Evolutionary conservation across 2,329 filamentous ascomycete species (phyloP).

Genomic region (Botrytis cinerea): DNA sequence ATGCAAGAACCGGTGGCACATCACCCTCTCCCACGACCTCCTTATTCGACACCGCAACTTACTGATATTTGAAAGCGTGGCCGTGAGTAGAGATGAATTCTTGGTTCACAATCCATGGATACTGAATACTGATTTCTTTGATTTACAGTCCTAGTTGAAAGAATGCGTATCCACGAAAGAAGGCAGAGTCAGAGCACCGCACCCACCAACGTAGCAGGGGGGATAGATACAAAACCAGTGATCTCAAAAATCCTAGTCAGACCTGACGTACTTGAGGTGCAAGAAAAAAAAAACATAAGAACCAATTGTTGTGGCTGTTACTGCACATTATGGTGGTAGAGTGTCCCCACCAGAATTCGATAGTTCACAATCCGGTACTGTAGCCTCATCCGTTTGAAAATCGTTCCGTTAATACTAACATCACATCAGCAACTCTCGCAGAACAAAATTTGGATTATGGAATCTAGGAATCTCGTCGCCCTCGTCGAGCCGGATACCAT

Average conservation of each 20-base stretch:
- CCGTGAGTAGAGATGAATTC: neutral
- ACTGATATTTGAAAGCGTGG: too few species aligned
- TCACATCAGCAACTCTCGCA: too few species aligned
- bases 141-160: neutral
- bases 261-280: neutral
- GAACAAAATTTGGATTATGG: too few species aligned
- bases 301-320: neutral
- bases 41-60: neutral
- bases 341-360: too few species aligned
- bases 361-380: too few species aligned
- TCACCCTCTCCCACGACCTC: neutral
- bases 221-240: neutral
- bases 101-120: neutral
- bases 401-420: too few species aligned
- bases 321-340: neutral
- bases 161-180: neutral
- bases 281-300: neutral
- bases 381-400: too few species aligned
- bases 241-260: neutral
- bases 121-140: neutral
- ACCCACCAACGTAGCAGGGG: too few species aligned
- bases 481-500: too few species aligned
- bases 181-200: neutral
- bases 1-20: neutral
- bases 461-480: too few species aligned